These are phyloP conservation scores for Trichosanthes truncata DNA, from an alignment of 306 rosid genomes.

Conservation along the genomic window DNA sequence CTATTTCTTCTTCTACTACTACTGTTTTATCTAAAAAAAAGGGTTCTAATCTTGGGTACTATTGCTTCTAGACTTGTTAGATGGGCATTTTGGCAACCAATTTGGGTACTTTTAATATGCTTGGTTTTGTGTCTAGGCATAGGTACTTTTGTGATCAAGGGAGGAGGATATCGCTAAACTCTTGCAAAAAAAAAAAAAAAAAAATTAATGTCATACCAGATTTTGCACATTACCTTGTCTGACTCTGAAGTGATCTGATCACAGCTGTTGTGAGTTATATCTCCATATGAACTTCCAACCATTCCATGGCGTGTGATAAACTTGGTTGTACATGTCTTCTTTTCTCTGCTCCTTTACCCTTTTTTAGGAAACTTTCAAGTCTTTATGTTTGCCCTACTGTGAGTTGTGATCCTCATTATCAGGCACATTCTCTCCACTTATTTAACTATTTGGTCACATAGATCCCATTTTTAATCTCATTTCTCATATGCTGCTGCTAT, in stretches of 20 bases:
- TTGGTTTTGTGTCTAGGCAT: background rate
- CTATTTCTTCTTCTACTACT: background rate
- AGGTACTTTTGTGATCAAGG: background rate
- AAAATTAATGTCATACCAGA: background rate
- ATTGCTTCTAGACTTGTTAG: background rate
- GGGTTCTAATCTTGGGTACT: background rate
- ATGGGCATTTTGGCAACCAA: background rate
- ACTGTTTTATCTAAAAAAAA: too few relatives aligned
- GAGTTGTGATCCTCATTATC: background rate
- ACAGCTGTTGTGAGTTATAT: background rate
- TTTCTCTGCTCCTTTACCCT: background rate
- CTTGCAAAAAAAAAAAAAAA: background rate
- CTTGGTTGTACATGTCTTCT: background rate
- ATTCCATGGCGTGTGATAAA: background rate
- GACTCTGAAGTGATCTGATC: background rate
- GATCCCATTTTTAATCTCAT: background rate
- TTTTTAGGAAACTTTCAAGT: background rate
- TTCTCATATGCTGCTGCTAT: background rate
- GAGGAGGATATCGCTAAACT: background rate
- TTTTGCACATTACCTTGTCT: background rate
- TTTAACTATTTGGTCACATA: background rate
- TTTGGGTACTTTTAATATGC: background rate
- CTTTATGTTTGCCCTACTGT: background rate
- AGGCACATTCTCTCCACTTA: background rate
- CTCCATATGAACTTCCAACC: background rate